Percentiles rank a stretch among this genome's conserved stretches.
These are phyloP conservation scores for Aspergillus uvarum DNA, from an alignment of 2,329 filamentous ascomycete genomes.

Conservation along the genomic window DNA sequence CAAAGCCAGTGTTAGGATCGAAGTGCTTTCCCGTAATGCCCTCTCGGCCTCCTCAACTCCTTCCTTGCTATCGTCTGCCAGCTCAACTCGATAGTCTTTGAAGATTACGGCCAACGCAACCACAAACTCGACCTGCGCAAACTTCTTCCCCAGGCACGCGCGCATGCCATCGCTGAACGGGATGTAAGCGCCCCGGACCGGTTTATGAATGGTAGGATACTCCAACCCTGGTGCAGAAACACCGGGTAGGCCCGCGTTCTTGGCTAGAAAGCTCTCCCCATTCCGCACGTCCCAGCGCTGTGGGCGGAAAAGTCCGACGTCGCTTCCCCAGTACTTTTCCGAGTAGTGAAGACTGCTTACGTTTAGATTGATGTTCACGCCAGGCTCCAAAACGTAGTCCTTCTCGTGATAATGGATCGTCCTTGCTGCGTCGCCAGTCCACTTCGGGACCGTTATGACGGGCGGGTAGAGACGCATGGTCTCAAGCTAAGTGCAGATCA, in stretches of 20 bases:
- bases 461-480: conserved; percentile 45
- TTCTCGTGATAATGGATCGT: conserved; percentile 13
- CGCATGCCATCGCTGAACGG: conserved; percentile 25
- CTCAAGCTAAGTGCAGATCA: conserved; percentile 38
- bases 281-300: conserved; percentile 24
- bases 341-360: conserved; percentile 20
- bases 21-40: conserved; percentile 11
- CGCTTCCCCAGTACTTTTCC: conserved; percentile 23
- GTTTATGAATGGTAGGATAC: conserved; percentile 22
- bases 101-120: conserved; percentile 16
- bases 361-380: conserved; percentile 19
- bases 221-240: conserved; percentile 20
- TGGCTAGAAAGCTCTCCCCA: conserved; percentile 20
- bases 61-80: conserved; percentile 8
- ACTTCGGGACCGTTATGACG: conserved; percentile 31
- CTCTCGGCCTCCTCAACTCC: conserved; percentile 7
- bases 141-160: conserved; percentile 26
- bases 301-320: conserved; percentile 17
- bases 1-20: conserved; percentile 21
- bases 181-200: conserved; percentile 22
- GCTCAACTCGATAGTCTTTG: conserved; percentile 17
- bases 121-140: conserved; percentile 28
- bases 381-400: conserved; percentile 17
- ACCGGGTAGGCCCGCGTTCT: conserved; percentile 15
- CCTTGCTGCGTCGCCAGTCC: conserved; percentile 22